Conservation (phyloP, 2,329 filamentous ascomycete species). For the Penicillium sp. region DNA sequence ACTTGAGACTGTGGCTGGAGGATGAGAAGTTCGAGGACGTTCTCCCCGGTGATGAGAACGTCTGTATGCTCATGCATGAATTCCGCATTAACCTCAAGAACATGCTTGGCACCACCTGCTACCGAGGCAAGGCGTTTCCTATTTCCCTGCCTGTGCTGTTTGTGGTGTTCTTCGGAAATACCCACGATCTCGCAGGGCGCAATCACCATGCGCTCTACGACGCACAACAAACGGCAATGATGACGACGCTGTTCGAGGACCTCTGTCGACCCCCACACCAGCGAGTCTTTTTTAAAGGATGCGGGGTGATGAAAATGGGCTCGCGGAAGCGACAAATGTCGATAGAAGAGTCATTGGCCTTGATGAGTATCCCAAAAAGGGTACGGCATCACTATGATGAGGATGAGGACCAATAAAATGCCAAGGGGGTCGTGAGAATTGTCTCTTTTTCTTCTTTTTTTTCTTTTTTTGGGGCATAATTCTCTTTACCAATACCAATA, state of each 20-base stretch:
- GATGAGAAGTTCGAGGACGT: background rate
- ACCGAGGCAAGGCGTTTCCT: background rate
- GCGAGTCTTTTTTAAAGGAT: no score
- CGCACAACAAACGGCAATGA: background rate
- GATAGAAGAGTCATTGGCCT: no score
- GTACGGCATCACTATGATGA: no score
- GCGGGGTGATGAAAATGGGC: background rate
- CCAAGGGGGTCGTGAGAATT: no score
- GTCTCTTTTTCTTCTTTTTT: no score
- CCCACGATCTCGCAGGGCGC: background rate
- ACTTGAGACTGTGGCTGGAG: background rate
- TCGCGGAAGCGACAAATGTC: background rate
- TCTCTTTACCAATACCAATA: no score
- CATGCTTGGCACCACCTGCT: background rate
- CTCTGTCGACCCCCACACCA: no score
- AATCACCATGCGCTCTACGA: slow-evolving; percentile 5
- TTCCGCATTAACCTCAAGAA: background rate
- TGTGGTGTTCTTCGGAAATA: background rate
- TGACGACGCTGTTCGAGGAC: background rate
- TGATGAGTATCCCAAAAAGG: no score
- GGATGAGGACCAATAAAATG: no score
- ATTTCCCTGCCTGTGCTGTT: background rate
- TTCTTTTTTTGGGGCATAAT: no score
- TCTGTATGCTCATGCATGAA: background rate
- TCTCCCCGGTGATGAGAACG: background rate